Evolutionary conservation across 306 rosid species (phyloP), one percentile per base, ranked within the genome.

Genomic region (Hylodesmum podocarpum): DNA sequence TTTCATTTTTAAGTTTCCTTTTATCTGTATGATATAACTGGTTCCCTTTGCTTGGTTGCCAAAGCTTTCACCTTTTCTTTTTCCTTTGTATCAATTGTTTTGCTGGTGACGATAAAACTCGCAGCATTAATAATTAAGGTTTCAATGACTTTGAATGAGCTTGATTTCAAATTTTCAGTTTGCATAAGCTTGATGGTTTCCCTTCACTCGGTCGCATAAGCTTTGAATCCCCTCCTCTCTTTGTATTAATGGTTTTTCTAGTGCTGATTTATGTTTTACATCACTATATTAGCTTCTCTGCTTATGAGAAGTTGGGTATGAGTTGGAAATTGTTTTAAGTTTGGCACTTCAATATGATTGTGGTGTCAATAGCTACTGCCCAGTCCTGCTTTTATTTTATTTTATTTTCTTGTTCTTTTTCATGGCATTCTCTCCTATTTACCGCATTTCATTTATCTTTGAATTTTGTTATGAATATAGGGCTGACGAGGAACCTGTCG

Each of bases 401-500:
- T 70, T n/a, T 28, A 5, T 46, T 70, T 25, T 14, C 8, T 28
- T 49, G 50, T 18, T 22, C 62, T 27, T 15, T 54, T 69, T 6
- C 19, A 44, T 46, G 41, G 18, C 50, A 40, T 62, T 40, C 39
- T 40, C 36, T 70, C 63, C 7, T 61, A 40, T 34, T 12, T 44
- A 46, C 75, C 44, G 16, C 14, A 29, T 68, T 7, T 58, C 27
- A 28, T 65, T 77, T 13, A 55, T 19, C 8, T 47, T 70, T 69
- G 61, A 40, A 4, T 69, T 27, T 66, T 75, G 6, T 75, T 31
- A n/a, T 82, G 74, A 63, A 67, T 67, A 58, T 72, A 95, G 99
- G 99, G 97, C 99, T 71, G 99, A 95, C 11, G 99, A 95, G 73
- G 99, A 95, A 80, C 97, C 89, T 76, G 97, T 88, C 86, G 96